Percentiles rank a stretch among this genome's conserved stretches.
These are phyloP conservation scores for Clathrus columnatus DNA, from an alignment of 768 basidiomycete species.

Conservation along the genomic window DNA sequence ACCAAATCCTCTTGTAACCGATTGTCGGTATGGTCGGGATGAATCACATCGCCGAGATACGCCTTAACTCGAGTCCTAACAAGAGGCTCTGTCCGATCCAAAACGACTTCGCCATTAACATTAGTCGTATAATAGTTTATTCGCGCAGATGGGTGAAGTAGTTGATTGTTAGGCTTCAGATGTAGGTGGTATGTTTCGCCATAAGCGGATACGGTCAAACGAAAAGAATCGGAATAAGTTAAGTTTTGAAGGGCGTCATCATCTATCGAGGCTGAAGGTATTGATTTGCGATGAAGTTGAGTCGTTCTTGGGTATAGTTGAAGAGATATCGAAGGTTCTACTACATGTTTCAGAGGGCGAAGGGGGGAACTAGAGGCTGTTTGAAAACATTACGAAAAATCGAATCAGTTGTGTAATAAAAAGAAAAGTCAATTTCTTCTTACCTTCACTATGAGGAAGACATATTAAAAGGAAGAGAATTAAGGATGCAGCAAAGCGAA, in stretches of 20 bases:
- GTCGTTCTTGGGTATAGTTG: constrained; percentile 46
- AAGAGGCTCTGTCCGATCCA: constrained; percentile 52
- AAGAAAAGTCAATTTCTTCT: neutral
- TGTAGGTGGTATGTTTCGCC: constrained; percentile 62
- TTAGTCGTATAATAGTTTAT: constrained; percentile 52
- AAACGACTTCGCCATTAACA: constrained; percentile 40
- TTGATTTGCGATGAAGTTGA: constrained; percentile 25
- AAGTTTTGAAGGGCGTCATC: constrained; percentile 36
- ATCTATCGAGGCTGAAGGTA: neutral
- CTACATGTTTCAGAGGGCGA: constrained; percentile 40
- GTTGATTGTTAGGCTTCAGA: constrained; percentile 66
- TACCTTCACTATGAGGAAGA: neutral
- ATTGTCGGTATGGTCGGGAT: constrained; percentile 38
- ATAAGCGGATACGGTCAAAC: constrained; percentile 59
- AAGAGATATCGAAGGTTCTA: constrained; percentile 42
- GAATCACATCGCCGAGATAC: constrained; percentile 70
- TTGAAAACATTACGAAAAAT: neutral
- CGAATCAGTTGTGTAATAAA: neutral
- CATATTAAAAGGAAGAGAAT: neutral
- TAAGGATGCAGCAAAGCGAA: neutral
- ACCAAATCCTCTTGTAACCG: constrained; percentile 60
- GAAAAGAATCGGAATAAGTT: constrained; percentile 60
- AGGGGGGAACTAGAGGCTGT: constrained; percentile 43
- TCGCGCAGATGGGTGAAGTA: constrained; percentile 71
- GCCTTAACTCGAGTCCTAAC: constrained; percentile 54